A percentile compares a stretch with the other conserved stretches of the same genome.
phyloP scores from a whole-genome alignment of 2,329 filamentous ascomycete genomes.

The Clonostachys byssicola region DNA sequence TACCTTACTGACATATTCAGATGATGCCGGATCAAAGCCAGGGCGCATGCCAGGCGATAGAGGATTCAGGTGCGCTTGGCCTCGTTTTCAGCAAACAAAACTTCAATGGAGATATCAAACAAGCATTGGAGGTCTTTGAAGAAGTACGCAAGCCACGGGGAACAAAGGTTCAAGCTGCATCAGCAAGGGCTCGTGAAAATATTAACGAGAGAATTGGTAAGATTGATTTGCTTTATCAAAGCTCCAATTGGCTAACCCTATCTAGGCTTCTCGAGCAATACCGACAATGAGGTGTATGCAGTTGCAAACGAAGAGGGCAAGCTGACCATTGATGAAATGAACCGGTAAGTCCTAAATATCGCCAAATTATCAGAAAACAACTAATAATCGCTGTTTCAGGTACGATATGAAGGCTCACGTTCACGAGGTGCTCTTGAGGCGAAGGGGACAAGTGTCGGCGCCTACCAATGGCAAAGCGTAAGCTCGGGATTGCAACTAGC shows the following conservation, averaged over 20 bases:
- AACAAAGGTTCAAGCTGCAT: constrained; percentile 37
- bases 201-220: too few species aligned
- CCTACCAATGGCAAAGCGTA: too few species aligned
- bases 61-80: constrained; percentile 56
- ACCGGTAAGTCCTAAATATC: constrained; percentile 37
- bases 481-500: too few species aligned
- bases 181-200: too few species aligned
- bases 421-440: too few species aligned
- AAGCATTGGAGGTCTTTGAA: constrained; percentile 41
- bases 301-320: constrained; percentile 58
- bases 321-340: constrained; percentile 68
- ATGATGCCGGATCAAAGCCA: constrained; percentile 67
- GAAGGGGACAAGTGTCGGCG: too few species aligned
- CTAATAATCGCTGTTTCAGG: too few species aligned
- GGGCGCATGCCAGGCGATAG: constrained; percentile 62
- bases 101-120: constrained; percentile 30
- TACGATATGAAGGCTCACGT: too few species aligned
- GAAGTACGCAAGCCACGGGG: constrained; percentile 42
- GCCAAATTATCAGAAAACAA: too few species aligned
- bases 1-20: too few species aligned
- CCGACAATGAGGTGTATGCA: constrained; percentile 49
- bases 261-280: constrained; percentile 59
- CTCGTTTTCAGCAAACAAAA: constrained; percentile 44
- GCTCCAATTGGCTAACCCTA: not conserved
- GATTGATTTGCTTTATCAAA: not conserved